phyloP scores from a whole-genome alignment of 371 early-diverging fungal genomes.

The Spraguea lophii region DNA sequence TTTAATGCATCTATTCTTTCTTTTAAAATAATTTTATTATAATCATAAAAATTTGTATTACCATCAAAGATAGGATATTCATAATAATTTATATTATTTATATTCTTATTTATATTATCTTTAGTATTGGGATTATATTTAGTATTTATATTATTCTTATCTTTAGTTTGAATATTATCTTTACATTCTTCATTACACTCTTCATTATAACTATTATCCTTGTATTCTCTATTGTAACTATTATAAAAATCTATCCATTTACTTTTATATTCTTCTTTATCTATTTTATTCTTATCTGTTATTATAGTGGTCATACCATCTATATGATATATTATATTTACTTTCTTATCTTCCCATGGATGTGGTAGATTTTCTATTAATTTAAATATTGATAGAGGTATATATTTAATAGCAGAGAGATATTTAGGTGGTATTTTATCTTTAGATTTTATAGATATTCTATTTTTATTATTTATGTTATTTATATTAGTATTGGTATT shows the following conservation, averaged over 20 bases:
- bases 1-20: no score
- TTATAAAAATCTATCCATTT: constrained; percentile 58
- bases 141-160: constrained; percentile 71
- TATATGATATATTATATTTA: constrained; percentile 80
- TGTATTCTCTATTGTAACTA: constrained; percentile 79
- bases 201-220: constrained; percentile 82
- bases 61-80: not conserved
- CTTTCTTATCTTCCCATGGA: constrained; percentile 86
- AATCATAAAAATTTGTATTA: no score
- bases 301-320: constrained; percentile 92
- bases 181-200: constrained; percentile 84
- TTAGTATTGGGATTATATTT: constrained; percentile 69
- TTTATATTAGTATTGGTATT: no score
- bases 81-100: not conserved
- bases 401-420: constrained; percentile 80
- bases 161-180: constrained; percentile 70
- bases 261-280: constrained; percentile 76
- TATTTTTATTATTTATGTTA: no score
- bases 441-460: no score
- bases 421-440: constrained; percentile 62
- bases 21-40: no score
- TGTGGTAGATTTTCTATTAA: constrained; percentile 92
- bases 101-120: constrained; percentile 52
- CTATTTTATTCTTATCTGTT: constrained; percentile 73
- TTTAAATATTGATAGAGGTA: constrained; percentile 88